phyloP scores from a whole-genome alignment of 2,329 filamentous ascomycete genomes.

The Biscogniauxia marginata region DNA sequence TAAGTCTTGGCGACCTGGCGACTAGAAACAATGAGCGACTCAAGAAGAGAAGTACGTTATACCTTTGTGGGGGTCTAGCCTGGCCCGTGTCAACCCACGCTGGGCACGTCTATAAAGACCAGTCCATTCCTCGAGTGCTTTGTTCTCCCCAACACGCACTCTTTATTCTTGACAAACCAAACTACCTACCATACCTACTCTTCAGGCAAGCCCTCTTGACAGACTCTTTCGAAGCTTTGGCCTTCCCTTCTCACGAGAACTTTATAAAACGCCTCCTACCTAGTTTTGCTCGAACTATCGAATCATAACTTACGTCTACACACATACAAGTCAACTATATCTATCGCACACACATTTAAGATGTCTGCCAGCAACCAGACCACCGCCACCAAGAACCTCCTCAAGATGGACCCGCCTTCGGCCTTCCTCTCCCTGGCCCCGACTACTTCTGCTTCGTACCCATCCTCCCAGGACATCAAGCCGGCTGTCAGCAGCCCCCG shows the following conservation, averaged over 20 bases:
- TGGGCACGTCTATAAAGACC: constrained; percentile 18
- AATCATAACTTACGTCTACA: no score
- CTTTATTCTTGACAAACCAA: not conserved
- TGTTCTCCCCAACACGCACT: not conserved
- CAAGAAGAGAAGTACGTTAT: constrained; percentile 6
- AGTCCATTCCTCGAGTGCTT: constrained; percentile 2
- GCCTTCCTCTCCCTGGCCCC: constrained; percentile 60
- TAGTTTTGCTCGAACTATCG: no score
- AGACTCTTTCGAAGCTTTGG: constrained; percentile 3
- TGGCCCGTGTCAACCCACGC: constrained; percentile 8
- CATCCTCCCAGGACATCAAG: constrained; percentile 37
- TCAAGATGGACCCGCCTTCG: constrained; percentile 30
- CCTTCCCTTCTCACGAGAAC: no score
- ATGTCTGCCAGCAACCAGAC: constrained; percentile 27
- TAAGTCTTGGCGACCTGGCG: constrained; percentile 29
- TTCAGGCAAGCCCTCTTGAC: constrained; percentile 1
- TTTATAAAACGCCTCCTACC: no score
- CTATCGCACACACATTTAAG: constrained; percentile 17
- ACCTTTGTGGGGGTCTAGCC: constrained; percentile 15
- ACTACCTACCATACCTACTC: not conserved
- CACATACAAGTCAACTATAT: constrained; percentile 9
- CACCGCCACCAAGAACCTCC: constrained; percentile 21
- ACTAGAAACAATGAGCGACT: constrained; percentile 12
- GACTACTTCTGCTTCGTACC: constrained; percentile 55
- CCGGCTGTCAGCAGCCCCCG: constrained; percentile 33